Conservation (phyloP, 192 early-diverging fungal species). For the Diversispora eburnea region DNA sequence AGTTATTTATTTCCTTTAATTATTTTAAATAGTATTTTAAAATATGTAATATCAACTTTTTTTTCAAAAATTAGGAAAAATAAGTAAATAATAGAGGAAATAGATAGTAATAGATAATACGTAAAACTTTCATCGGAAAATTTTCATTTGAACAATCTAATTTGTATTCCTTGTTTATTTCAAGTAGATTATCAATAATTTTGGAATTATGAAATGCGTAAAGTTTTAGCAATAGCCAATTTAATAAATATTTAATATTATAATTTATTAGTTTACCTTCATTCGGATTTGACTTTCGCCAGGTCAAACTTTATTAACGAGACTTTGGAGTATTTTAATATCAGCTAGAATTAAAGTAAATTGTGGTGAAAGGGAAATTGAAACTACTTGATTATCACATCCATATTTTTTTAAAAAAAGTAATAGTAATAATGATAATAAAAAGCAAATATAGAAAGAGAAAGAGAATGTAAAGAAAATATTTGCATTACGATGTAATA, state of each 20-base stretch:
- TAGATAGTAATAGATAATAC: neutral
- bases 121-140: slow-evolving; percentile 43
- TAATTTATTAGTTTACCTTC: slow-evolving; percentile 40
- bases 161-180: slow-evolving; percentile 34
- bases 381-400: slow-evolving; percentile 67
- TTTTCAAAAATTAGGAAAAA: too few species aligned
- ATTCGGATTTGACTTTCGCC: slow-evolving; percentile 68
- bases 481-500: too few species aligned
- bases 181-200: slow-evolving; percentile 54
- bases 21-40: slow-evolving; percentile 34
- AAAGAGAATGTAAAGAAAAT: neutral
- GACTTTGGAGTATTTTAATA: slow-evolving; percentile 90
- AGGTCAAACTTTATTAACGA: slow-evolving; percentile 81
- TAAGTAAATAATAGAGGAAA: too few species aligned
- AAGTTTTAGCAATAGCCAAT: slow-evolving; percentile 41
- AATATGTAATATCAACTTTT: too few species aligned
- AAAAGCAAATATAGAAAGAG: neutral
- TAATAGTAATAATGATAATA: neutral
- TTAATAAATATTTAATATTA: neutral
- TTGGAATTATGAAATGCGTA: slow-evolving; percentile 62
- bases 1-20: slow-evolving; percentile 54
- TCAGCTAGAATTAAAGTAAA: slow-evolving; percentile 83
- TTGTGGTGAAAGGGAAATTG: slow-evolving; percentile 67
- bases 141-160: slow-evolving; percentile 40
- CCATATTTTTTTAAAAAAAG: slow-evolving; percentile 24